A percentile compares a stretch with the other conserved stretches of the same genome.
Evolutionary conservation across 176 grass and related monocot genomes (phyloP).

Genomic region (Guadua angustifolia): DNA sequence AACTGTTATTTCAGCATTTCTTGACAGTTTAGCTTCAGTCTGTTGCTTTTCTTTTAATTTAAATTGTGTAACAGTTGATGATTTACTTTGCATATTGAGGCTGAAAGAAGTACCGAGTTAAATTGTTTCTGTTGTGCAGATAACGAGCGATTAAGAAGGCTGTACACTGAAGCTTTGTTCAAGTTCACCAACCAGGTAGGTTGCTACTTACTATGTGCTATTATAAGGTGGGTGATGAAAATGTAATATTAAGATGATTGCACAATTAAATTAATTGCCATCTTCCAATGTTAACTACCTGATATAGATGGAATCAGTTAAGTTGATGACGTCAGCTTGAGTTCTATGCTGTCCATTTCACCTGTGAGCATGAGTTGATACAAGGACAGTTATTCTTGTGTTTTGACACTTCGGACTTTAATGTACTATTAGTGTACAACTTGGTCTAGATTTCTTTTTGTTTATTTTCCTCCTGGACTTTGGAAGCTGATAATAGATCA

Average conservation of each 20-base stretch:
- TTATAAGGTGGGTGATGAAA: constrained; percentile 5
- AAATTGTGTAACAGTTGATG: constrained; percentile 24
- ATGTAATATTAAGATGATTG: neutral
- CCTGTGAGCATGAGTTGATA: neutral
- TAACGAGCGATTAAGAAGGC: constrained; percentile 69
- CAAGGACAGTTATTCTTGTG: neutral
- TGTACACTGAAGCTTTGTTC: constrained; percentile 73
- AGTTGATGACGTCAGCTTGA: constrained; percentile 7
- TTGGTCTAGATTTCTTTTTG: constrained; percentile 12
- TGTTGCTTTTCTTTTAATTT: neutral
- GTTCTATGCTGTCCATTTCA: constrained; percentile 10
- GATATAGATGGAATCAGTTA: neutral
- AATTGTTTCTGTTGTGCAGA: constrained; percentile 52
- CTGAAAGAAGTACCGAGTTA: constrained; percentile 12
- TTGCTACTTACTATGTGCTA: constrained; percentile 36
- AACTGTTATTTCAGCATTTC: constrained; percentile 21
- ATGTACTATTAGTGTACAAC: neutral
- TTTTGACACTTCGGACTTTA: neutral
- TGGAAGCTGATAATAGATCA: constrained; percentile 6
- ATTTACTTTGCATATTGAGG: constrained; percentile 5
- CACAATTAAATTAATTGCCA: neutral
- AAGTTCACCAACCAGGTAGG: constrained; percentile 84
- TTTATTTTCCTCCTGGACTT: neutral
- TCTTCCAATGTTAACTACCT: neutral
- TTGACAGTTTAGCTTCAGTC: neutral